A percentile compares a stretch with the other conserved stretches of the same genome.
phyloP scores from a whole-genome alignment of 768 basidiomycete species.

The Porphyrellus cyaneotinctus region DNA sequence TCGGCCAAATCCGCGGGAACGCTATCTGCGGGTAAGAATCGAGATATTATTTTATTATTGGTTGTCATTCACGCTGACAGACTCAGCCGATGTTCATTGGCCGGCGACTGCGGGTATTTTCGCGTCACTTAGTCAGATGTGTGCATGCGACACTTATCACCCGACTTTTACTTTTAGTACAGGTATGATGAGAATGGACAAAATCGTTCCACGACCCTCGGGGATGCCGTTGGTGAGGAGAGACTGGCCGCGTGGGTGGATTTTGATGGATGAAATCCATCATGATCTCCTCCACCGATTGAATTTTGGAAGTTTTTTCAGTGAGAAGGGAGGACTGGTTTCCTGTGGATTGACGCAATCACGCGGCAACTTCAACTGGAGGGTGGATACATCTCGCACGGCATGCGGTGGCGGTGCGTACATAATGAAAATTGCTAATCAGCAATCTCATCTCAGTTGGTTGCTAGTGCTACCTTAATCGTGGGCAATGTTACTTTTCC shows the following conservation, averaged over 20 bases:
- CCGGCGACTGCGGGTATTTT: slow-evolving; percentile 8
- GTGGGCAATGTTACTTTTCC: slow-evolving; percentile 26
- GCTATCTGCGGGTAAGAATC: slow-evolving; percentile 8
- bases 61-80: not conserved
- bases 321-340: slow-evolving; percentile 2
- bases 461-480: slow-evolving; percentile 21
- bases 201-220: slow-evolving; percentile 17
- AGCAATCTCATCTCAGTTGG: slow-evolving; percentile 27
- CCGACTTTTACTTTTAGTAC: not conserved
- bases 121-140: not conserved
- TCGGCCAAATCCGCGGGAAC: slow-evolving; percentile 22
- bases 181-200: slow-evolving; percentile 3
- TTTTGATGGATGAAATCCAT: slow-evolving; percentile 6
- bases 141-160: not conserved
- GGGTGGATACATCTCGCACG: slow-evolving; percentile 22
- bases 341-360: slow-evolving; percentile 22
- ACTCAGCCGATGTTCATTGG: slow-evolving; percentile 6
- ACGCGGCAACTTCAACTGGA: slow-evolving; percentile 13
- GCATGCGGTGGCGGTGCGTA: slow-evolving; percentile 27
- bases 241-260: slow-evolving; percentile 5
- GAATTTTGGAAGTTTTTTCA: not conserved
- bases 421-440: slow-evolving; percentile 27
- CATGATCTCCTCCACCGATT: not conserved
- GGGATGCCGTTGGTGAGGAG: slow-evolving; percentile 12
- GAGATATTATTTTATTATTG: slow-evolving; percentile 4